Conservation (phyloP, 163 green algal genomes). For the Prototheca cutis region DNA sequence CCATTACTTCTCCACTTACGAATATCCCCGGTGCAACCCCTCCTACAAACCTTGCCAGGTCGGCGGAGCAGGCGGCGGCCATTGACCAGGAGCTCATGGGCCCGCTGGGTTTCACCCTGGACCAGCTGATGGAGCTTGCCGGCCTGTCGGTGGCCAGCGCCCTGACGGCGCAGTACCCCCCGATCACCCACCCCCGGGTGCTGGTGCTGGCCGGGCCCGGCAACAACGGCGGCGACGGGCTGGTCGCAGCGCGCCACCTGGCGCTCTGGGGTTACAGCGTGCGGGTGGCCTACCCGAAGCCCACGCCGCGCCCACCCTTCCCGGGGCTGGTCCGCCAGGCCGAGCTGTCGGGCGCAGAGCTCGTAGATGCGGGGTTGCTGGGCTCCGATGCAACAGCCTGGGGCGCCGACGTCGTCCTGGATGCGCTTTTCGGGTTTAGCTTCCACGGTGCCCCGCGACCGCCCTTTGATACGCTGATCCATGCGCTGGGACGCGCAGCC, state of each 20-base stretch:
- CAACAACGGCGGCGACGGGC: conserved; percentile 97
- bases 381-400: conserved; percentile 15
- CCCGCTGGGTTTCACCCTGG: conserved; percentile 71
- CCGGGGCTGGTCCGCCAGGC: conserved; percentile 53
- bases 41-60: conserved; percentile 29
- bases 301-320: conserved; percentile 74
- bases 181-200: conserved; percentile 38
- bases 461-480: conserved; percentile 77
- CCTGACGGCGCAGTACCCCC: conserved; percentile 46
- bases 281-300: conserved; percentile 84
- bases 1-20: neutral
- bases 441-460: conserved; percentile 80
- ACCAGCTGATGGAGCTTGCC: conserved; percentile 95
- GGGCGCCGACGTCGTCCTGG: conserved; percentile 70
- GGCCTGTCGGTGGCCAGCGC: conserved; percentile 64
- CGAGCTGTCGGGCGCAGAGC: conserved; percentile 46
- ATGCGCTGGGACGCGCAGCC: conserved; percentile 4
- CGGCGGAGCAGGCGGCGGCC: conserved; percentile 48
- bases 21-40: neutral
- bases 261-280: conserved; percentile 25
- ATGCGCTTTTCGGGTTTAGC: conserved; percentile 95
- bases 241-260: conserved; percentile 86
- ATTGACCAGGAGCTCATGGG: conserved; percentile 92
- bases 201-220: conserved; percentile 83
- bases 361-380: conserved; percentile 25